phyloP scores from a whole-genome alignment of 805 yeast genomes.

The Yarrowia keelungensis region DNA sequence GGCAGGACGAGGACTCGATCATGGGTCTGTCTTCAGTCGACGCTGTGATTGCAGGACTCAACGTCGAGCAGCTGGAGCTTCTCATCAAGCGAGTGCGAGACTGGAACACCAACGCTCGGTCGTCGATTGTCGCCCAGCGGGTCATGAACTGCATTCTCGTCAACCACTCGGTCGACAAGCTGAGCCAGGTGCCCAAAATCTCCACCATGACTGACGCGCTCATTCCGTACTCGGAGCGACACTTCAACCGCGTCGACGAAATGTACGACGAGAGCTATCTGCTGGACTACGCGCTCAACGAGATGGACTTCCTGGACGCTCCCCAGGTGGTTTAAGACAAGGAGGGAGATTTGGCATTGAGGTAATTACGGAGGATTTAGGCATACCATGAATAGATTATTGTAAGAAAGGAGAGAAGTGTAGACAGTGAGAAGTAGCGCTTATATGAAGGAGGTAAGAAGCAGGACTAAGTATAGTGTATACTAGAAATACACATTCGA shows the following conservation, averaged over 20 bases:
- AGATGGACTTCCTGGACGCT: constrained; percentile 52
- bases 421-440: no score
- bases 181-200: constrained; percentile 72
- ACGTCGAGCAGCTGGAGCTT: constrained; percentile 61
- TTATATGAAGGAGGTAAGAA: no score
- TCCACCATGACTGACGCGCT: constrained; percentile 74
- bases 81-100: constrained; percentile 82
- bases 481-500: no score
- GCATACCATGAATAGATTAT: constrained; percentile 1
- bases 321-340: constrained; percentile 2
- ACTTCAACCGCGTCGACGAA: constrained; percentile 75
- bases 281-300: constrained; percentile 81
- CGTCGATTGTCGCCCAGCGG: constrained; percentile 81
- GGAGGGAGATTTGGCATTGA: not conserved
- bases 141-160: constrained; percentile 69
- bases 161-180: constrained; percentile 59
- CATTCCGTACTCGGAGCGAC: constrained; percentile 88
- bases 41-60: constrained; percentile 62
- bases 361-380: constrained; percentile 1
- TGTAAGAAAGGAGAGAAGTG: not conserved
- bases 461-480: no score
- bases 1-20: constrained; percentile 56
- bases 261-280: constrained; percentile 85
- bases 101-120: constrained; percentile 91
- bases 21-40: constrained; percentile 71